A percentile compares a stretch with the other conserved stretches of the same genome.
phyloP scores from a whole-genome alignment of 2,329 filamentous ascomycete species.

The Ceratocystis albifundus region DNA sequence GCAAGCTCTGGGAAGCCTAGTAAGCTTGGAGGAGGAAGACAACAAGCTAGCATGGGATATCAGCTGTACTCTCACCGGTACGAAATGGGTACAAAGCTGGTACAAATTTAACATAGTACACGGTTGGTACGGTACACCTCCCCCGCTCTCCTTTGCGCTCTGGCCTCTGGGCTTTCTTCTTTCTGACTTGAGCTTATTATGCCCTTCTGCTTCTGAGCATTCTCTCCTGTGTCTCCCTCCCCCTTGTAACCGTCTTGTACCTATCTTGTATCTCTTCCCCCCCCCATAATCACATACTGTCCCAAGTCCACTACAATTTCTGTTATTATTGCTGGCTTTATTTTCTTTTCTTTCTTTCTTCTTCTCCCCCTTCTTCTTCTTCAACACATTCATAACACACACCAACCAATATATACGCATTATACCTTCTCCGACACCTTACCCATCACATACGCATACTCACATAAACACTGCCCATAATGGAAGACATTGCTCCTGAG shows the following conservation, averaged over 20 bases:
- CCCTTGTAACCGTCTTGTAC: not conserved
- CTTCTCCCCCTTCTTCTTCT: conserved; percentile 18
- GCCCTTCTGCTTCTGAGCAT: not conserved
- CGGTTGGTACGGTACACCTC: not conserved
- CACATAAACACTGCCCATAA: conserved; percentile 36
- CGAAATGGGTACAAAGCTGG: not conserved
- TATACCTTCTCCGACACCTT: conserved; percentile 26
- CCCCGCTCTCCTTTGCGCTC: not conserved
- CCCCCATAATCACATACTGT: not conserved
- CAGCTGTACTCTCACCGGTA: not conserved
- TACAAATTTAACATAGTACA: not conserved
- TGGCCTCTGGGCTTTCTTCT: not conserved
- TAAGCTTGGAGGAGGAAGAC: too few species aligned
- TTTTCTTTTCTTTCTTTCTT: conserved; percentile 6
- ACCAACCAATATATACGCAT: not conserved
- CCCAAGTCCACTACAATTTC: not conserved
- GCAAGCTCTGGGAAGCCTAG: too few species aligned
- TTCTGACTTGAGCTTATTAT: not conserved
- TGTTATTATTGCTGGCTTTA: not conserved
- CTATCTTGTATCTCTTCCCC: not conserved
- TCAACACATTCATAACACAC: conserved; percentile 21
- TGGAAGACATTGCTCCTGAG: conserved; percentile 97
- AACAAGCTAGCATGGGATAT: too few species aligned
- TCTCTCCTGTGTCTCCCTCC: not conserved
- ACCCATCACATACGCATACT: conserved; percentile 27